Conservation (phyloP, 345 rosid species). For the Sonneratia caseolaris region DNA sequence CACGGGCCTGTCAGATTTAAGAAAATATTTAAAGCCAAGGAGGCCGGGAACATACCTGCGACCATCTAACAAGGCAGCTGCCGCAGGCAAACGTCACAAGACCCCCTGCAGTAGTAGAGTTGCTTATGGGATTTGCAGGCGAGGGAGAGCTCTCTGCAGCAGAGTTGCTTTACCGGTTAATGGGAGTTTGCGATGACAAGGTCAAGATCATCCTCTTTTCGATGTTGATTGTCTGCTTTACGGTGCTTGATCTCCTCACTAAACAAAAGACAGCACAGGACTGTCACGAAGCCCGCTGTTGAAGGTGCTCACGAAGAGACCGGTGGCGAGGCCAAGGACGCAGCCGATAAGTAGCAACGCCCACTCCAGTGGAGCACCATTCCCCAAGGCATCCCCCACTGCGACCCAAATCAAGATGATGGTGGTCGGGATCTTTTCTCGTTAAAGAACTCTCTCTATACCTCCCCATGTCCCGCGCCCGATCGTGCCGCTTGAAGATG, state of each 20-base stretch:
- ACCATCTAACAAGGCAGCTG: not conserved
- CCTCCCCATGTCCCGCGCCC: slow-evolving; percentile 24
- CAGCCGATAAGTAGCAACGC: slow-evolving; percentile 82
- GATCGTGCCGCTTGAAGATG: slow-evolving; percentile 36
- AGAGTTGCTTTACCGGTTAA: slow-evolving; percentile 4
- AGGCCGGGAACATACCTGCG: not conserved
- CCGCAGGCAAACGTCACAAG: not conserved
- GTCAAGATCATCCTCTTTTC: slow-evolving; percentile 25
- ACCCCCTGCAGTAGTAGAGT: not conserved
- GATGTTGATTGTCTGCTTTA: slow-evolving; percentile 30
- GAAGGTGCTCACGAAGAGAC: slow-evolving; percentile 84
- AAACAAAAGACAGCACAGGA: slow-evolving; percentile 4
- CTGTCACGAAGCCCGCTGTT: slow-evolving; percentile 55
- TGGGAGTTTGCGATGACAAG: slow-evolving; percentile 28
- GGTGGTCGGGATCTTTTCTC: slow-evolving; percentile 9
- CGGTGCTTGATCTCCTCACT: slow-evolving; percentile 50
- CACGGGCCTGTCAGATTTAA: not conserved
- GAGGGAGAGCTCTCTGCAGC: not conserved
- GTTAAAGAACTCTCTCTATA: slow-evolving; percentile 1
- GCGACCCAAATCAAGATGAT: slow-evolving; percentile 13
- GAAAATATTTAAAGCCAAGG: not conserved
- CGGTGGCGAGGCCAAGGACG: slow-evolving; percentile 87
- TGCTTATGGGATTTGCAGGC: not conserved
- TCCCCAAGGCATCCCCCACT: slow-evolving; percentile 43
- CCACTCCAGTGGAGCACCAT: slow-evolving; percentile 92